phyloP scores from a whole-genome alignment of 371 early-diverging fungal genomes.

The Mortierella sp. region DNA sequence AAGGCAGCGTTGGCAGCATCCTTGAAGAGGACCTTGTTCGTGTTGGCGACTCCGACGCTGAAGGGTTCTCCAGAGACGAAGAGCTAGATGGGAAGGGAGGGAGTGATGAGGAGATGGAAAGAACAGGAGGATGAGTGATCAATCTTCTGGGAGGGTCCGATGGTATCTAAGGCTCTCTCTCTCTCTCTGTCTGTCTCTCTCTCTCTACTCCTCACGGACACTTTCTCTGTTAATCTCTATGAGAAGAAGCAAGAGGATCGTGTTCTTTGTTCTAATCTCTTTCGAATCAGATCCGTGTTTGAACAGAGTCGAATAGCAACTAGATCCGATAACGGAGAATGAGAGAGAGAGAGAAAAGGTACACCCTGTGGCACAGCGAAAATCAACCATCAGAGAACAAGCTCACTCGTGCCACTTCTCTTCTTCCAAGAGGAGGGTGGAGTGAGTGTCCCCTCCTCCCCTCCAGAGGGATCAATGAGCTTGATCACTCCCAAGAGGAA shows the following conservation, averaged over 20 bases:
- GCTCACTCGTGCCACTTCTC: neutral
- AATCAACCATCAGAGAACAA: neutral
- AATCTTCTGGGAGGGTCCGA: neutral
- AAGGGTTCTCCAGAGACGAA: constrained; percentile 32
- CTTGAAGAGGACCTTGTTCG: constrained; percentile 60
- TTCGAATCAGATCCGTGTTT: no score
- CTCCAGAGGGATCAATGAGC: no score
- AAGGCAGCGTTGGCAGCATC: constrained; percentile 81
- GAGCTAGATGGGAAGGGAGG: constrained; percentile 13
- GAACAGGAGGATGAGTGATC: neutral
- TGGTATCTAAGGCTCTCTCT: no score
- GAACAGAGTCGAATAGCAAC: no score
- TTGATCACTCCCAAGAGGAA: neutral
- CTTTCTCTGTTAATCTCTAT: neutral
- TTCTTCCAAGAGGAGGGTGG: no score
- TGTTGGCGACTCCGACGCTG: constrained; percentile 32
- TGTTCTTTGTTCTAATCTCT: no score
- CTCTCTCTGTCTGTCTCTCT: neutral
- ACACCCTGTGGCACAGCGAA: neutral
- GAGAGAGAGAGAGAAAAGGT: neutral
- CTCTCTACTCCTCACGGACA: neutral
- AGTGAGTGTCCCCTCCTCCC: no score
- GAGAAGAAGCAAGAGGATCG: no score
- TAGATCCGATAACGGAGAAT: neutral
- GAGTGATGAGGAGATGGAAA: neutral